Conservation (phyloP, 2,329 filamentous ascomycete species). For the Diplocarpon rosae region DNA sequence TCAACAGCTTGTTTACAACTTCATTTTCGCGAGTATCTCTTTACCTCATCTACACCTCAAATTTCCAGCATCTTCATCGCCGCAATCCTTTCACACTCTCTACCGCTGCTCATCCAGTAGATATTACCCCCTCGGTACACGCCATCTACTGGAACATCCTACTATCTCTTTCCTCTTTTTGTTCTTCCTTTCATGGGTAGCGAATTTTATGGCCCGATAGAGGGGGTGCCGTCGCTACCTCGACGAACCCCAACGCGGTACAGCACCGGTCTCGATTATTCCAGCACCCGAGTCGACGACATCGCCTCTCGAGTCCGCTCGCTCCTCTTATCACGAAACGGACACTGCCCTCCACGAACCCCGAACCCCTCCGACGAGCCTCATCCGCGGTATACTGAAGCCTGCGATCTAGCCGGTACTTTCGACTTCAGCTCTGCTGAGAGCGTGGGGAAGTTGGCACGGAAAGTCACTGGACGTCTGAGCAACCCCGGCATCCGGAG, state of each 20-base stretch:
- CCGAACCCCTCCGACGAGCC: slow-evolving; percentile 20
- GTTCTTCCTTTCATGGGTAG: slow-evolving; percentile 13
- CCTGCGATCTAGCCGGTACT: neutral
- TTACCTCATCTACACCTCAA: neutral
- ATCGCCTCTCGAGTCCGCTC: slow-evolving; percentile 23
- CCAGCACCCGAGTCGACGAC: slow-evolving; percentile 20
- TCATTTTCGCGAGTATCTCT: no score
- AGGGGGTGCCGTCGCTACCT: slow-evolving; percentile 7
- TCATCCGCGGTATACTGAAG: slow-evolving; percentile 2
- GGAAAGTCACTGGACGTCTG: slow-evolving; percentile 4
- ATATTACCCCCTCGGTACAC: slow-evolving; percentile 1
- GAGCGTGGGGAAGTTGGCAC: slow-evolving; percentile 14
- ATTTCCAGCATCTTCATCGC: slow-evolving; percentile 4
- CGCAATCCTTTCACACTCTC: slow-evolving; percentile 1
- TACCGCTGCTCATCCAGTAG: slow-evolving; percentile 1
- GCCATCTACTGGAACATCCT: slow-evolving; percentile 1
- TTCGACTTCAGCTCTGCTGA: slow-evolving; percentile 19
- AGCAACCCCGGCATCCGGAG: slow-evolving; percentile 3
- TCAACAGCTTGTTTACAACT: no score
- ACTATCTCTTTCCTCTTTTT: slow-evolving; percentile 2
- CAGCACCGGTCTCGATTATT: slow-evolving; percentile 19
- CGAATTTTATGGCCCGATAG: slow-evolving; percentile 9
- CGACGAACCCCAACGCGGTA: slow-evolving; percentile 15
- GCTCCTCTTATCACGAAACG: slow-evolving; percentile 21
- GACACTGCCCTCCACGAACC: slow-evolving; percentile 18